phyloP scores from a whole-genome alignment of 306 rosid species.

The Ziziphus jujuba region DNA sequence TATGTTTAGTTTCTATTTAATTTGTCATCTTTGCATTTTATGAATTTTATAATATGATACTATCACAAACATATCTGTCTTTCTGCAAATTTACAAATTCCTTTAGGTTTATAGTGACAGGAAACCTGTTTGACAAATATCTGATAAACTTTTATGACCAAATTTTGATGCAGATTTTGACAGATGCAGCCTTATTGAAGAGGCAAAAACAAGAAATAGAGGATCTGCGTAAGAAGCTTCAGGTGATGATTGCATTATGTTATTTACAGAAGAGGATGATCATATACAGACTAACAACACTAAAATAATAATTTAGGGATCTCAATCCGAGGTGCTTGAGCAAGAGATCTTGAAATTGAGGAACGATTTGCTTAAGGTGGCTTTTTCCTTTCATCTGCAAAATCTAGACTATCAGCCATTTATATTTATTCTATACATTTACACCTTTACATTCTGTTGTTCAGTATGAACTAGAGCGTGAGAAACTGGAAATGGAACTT shows the following conservation, averaged over 20 bases:
- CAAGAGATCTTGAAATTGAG: slow-evolving; percentile 83
- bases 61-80: background rate
- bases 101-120: background rate
- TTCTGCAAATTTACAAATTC: background rate
- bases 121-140: background rate
- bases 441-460: background rate
- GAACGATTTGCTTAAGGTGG: slow-evolving; percentile 85
- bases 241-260: slow-evolving; percentile 50
- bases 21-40: background rate
- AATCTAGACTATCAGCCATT: slow-evolving; percentile 8
- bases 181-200: slow-evolving; percentile 91
- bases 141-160: slow-evolving; percentile 9
- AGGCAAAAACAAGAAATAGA: slow-evolving; percentile 93
- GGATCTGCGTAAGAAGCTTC: slow-evolving; percentile 78
- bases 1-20: slow-evolving; percentile 19
- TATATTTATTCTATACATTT: background rate
- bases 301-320: slow-evolving; percentile 58
- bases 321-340: slow-evolving; percentile 91
- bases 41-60: background rate
- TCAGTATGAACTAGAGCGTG: slow-evolving; percentile 88
- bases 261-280: slow-evolving; percentile 5
- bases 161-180: slow-evolving; percentile 61
- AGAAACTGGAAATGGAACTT: slow-evolving; percentile 77
- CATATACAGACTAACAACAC: slow-evolving; percentile 14
- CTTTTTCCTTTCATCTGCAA: slow-evolving; percentile 13